Base-by-base conservation (phyloP, 352 stramenopile genomes). In the Phytophthora uliginosa region DNA sequence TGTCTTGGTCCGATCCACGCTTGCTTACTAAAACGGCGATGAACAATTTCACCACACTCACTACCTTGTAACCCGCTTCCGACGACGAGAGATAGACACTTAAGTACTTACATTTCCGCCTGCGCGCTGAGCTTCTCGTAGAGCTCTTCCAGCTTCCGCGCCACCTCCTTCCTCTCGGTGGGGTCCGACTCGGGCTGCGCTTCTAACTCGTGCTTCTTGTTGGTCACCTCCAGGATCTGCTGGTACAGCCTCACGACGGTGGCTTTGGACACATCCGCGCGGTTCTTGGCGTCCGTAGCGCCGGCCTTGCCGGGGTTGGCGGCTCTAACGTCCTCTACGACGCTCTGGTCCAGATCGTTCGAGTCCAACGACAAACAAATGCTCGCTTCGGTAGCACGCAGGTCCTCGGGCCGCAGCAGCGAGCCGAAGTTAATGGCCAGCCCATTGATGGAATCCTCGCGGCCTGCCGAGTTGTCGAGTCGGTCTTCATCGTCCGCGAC, bases 181-280 rank as follows among this genome's bases (percentile, higher is more conserved):
- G 69, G 28, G 40, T 86, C 71, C 1, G 74, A 73, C n/a, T 82
- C 63, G 1, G 79, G 71, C 34, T 84, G 73, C 5, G 71, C 57
- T 67, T 92, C 80, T 24, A 92, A 59, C 22, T 78, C 69, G 57
- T 90, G 82, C 63, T 89, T 82, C 50, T 78, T 62, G 74, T 86
- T 90, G 7, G 84, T 92, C 51, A 89, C 67, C 69, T 89, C 82
- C 38, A 92, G 40, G 36, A 92, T 86, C 65, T 82, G 78, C 67
- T 92, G 82, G 68, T 92, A 92, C 17, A 92, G 62, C 57, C 81
- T 79, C 62, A 89, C 82, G 59, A 92, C 71, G 45, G 79, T 81
- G 15, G 73, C 74, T 59, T 86, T 87, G 12, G 75, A 71, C 7
- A 56, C 52, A 15, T 74, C 63, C 3, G 56, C 58, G 13, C 64